A percentile compares a stretch with the other conserved stretches of the same genome.
Evolutionary conservation across 768 basidiomycete genomes (phyloP).

Genomic region (Serendipita vermifera): DNA sequence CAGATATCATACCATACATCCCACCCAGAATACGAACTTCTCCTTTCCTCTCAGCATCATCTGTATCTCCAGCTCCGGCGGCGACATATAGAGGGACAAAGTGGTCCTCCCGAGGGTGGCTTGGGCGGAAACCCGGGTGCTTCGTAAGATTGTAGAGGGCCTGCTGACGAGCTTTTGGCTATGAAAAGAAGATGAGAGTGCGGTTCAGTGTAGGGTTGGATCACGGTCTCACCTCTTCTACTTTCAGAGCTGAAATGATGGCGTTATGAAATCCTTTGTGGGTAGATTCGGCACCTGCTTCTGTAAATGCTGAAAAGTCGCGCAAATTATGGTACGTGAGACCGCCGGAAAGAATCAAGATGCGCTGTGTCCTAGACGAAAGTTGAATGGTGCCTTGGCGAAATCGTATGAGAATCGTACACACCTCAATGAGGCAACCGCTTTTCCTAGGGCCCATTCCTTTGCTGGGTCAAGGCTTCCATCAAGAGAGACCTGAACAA

Average conservation of each 20-base stretch:
- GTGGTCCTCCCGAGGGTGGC: slow-evolving; percentile 70
- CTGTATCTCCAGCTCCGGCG: slow-evolving; percentile 58
- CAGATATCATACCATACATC: slow-evolving; percentile 46
- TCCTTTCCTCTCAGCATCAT: too few species aligned
- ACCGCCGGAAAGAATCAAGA: slow-evolving; percentile 60
- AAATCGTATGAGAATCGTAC: slow-evolving; percentile 13
- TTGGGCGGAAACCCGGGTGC: slow-evolving; percentile 49
- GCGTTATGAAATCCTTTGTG: slow-evolving; percentile 49
- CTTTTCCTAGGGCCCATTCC: slow-evolving; percentile 55
- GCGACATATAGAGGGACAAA: slow-evolving; percentile 70
- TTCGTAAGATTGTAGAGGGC: slow-evolving; percentile 41
- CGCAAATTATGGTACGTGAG: slow-evolving; percentile 54
- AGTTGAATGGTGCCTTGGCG: not conserved
- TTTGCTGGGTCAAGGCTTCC: slow-evolving; percentile 41
- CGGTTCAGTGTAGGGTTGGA: not conserved
- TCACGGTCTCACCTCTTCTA: slow-evolving; percentile 34
- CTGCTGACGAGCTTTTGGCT: slow-evolving; percentile 41
- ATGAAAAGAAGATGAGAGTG: not conserved
- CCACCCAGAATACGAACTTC: slow-evolving; percentile 37
- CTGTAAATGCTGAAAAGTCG: slow-evolving; percentile 39
- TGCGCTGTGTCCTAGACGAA: slow-evolving; percentile 41
- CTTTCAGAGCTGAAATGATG: slow-evolving; percentile 40
- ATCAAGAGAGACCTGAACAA: slow-evolving; percentile 61
- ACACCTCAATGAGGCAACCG: slow-evolving; percentile 45
- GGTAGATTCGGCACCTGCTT: slow-evolving; percentile 33